Evolutionary conservation across 192 early-diverging fungal species (phyloP).

Genomic region (Entomortierella beljakovae): DNA sequence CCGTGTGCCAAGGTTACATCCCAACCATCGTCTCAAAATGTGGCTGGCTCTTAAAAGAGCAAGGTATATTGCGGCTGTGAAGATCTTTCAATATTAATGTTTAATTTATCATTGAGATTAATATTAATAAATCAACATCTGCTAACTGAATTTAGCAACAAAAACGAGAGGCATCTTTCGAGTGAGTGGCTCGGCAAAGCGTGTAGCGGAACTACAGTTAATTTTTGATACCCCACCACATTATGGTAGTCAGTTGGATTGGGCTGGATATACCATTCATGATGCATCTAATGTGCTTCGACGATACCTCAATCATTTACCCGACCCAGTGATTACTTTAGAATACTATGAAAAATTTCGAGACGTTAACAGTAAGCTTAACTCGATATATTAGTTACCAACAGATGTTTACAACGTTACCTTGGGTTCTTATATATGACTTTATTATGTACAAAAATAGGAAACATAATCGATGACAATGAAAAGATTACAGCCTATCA

Average conservation of each 20-base stretch:
- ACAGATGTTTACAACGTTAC: neutral
- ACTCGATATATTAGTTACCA: neutral
- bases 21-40: slow-evolving; percentile 60
- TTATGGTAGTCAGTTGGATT: slow-evolving; percentile 73
- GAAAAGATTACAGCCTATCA: slow-evolving; percentile 65
- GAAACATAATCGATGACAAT: slow-evolving; percentile 42
- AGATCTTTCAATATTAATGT: no score
- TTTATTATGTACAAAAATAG: slow-evolving; percentile 13
- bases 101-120: neutral
- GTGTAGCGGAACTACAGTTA: slow-evolving; percentile 74
- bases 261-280: slow-evolving; percentile 79
- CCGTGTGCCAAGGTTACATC: slow-evolving; percentile 51
- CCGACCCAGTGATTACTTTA: slow-evolving; percentile 78
- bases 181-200: slow-evolving; percentile 77
- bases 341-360: slow-evolving; percentile 74
- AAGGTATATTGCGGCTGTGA: slow-evolving; percentile 26
- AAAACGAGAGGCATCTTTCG: slow-evolving; percentile 81
- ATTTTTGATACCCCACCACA: slow-evolving; percentile 72
- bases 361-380: slow-evolving; percentile 66
- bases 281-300: slow-evolving; percentile 83
- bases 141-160: slow-evolving; percentile 39
- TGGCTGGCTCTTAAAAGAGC: slow-evolving; percentile 54
- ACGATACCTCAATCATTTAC: slow-evolving; percentile 76
- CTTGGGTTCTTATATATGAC: neutral
- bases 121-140: neutral